These are phyloP conservation scores for Clavariopsis aquatica DNA, from an alignment of 495 filamentous ascomycete genomes.

Conservation along the genomic window DNA sequence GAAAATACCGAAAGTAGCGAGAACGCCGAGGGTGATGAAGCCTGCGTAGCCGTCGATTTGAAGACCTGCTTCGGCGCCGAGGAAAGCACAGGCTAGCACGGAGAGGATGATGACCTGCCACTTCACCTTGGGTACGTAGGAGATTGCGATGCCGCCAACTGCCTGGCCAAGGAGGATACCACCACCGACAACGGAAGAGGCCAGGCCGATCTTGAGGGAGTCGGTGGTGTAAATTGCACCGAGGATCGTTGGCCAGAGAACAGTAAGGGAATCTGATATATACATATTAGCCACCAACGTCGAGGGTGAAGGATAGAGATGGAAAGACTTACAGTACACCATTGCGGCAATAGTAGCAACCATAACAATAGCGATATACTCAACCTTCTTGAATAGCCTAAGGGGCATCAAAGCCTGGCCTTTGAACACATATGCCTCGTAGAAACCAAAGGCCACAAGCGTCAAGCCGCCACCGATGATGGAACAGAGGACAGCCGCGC, in stretches of 20 bases:
- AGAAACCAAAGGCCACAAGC: slow-evolving; percentile 50
- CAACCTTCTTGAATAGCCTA: slow-evolving; percentile 43
- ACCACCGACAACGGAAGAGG: slow-evolving; percentile 38
- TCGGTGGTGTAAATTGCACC: slow-evolving; percentile 39
- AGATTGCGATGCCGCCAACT: slow-evolving; percentile 36
- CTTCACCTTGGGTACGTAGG: slow-evolving; percentile 39
- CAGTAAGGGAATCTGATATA: slow-evolving; percentile 35
- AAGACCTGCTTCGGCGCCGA: slow-evolving; percentile 32
- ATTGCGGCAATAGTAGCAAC: slow-evolving; percentile 40
- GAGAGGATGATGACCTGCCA: slow-evolving; percentile 36
- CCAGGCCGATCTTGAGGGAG: slow-evolving; percentile 30
- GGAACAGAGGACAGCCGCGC: slow-evolving; percentile 50
- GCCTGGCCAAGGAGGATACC: slow-evolving; percentile 39
- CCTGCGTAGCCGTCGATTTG: slow-evolving; percentile 12
- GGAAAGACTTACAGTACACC: slow-evolving; percentile 39
- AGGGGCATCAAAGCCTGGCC: slow-evolving; percentile 43
- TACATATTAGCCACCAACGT: background rate
- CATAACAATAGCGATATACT: slow-evolving; percentile 40
- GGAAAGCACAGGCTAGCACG: slow-evolving; percentile 31
- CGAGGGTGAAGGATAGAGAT: background rate
- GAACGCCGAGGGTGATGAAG: slow-evolving; percentile 35
- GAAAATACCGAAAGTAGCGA: slow-evolving; percentile 34
- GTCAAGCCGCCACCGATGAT: slow-evolving; percentile 49
- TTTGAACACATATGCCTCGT: slow-evolving; percentile 41
- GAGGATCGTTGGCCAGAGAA: slow-evolving; percentile 41